A percentile compares a stretch with the other conserved stretches of the same genome.
Conservation (phyloP, 345 rosid genomes). For the Theobroma cacao region DNA sequence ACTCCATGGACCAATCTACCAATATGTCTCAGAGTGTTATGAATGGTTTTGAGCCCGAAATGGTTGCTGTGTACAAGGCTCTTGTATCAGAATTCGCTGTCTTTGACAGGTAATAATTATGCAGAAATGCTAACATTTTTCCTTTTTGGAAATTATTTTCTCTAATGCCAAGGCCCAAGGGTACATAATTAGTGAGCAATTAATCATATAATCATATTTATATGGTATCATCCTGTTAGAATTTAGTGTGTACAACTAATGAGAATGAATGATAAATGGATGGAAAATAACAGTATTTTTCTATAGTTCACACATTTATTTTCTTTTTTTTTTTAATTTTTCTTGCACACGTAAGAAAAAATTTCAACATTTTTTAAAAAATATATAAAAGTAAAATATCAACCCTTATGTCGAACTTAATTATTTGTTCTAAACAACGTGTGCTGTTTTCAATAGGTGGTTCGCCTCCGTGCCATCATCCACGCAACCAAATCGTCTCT, state of each 20-base stretch:
- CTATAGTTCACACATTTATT: not conserved
- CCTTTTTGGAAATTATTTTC: not conserved
- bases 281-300: not conserved
- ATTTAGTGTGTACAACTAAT: not conserved
- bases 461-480: slow-evolving; percentile 88
- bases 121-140: too few relatives aligned
- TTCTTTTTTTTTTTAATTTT: too few relatives aligned
- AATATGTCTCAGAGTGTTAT: slow-evolving; percentile 66
- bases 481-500: slow-evolving; percentile 85
- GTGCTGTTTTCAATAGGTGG: slow-evolving; percentile 41
- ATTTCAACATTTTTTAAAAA: too few relatives aligned
- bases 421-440: not conserved
- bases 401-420: not conserved
- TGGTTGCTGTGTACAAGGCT: slow-evolving; percentile 66
- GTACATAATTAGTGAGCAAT: not conserved
- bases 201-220: not conserved
- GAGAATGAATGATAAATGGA: not conserved
- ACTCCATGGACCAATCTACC: slow-evolving; percentile 49
- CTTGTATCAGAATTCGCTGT: slow-evolving; percentile 88
- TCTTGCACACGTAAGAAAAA: too few relatives aligned
- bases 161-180: not conserved
- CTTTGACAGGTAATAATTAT: slow-evolving; percentile 58
- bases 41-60: slow-evolving; percentile 77
- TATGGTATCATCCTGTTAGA: not conserved
- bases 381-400: too few relatives aligned